Conservation (phyloP, 805 yeast species). For the baker's yeast (Saccharomyces cerevisiae) region DNA sequence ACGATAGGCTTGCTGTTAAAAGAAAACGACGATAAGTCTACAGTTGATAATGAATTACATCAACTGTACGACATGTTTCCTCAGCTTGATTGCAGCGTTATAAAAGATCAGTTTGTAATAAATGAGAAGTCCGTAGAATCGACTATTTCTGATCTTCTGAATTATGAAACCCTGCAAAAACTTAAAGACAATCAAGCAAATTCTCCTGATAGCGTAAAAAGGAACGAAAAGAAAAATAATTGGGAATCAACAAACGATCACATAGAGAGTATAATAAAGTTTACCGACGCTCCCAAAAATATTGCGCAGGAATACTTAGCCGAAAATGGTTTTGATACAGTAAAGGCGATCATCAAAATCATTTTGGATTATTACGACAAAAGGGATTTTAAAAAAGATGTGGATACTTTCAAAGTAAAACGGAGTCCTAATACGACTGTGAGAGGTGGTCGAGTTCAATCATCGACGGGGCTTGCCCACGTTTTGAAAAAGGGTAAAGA, state of each 20-base stretch:
- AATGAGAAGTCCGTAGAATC: slow-evolving; percentile 29
- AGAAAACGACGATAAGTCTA: background rate
- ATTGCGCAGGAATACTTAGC: slow-evolving; percentile 23
- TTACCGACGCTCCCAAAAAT: slow-evolving; percentile 12
- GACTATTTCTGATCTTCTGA: slow-evolving; percentile 12
- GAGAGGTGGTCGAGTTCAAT: slow-evolving; percentile 33
- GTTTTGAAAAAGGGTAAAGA: background rate
- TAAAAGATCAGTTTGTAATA: slow-evolving; percentile 28
- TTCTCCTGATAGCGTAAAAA: slow-evolving; percentile 8
- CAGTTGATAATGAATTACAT: background rate
- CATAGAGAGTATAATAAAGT: slow-evolving; percentile 15
- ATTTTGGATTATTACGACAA: slow-evolving; percentile 15
- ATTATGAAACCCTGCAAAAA: slow-evolving; percentile 12
- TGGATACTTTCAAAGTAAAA: background rate
- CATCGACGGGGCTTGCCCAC: slow-evolving; percentile 20
- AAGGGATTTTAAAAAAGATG: background rate
- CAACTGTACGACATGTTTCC: slow-evolving; percentile 42
- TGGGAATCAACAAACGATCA: slow-evolving; percentile 16
- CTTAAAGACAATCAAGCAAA: slow-evolving; percentile 8
- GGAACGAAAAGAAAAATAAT: background rate
- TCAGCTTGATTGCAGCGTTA: slow-evolving; percentile 23
- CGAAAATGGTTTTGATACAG: slow-evolving; percentile 23
- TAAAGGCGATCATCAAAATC: slow-evolving; percentile 33
- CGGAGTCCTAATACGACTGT: background rate
- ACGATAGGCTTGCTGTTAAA: background rate